Base-by-base conservation (phyloP, 371 early-diverging fungal species). In the Nematocida parisii region DNA sequence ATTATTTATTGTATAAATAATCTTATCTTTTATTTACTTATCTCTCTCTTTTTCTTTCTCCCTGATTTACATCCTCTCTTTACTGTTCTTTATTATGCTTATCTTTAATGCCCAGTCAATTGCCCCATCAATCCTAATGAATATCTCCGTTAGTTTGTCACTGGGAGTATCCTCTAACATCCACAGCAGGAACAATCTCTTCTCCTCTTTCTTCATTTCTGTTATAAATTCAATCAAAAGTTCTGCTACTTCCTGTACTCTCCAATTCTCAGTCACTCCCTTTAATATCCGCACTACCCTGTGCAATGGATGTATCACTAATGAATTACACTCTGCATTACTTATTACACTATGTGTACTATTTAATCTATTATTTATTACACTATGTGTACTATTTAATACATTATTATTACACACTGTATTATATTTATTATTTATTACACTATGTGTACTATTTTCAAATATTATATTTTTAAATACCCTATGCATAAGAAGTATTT, bases 401-500 rank as follows among this genome's bases (percentile, higher is more conserved):
- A 2, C 2, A 27, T 27, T 27, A 27, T 27, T 27, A 27, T 27
- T 27, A 27, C 33, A 27, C 20, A 77, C 60, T 11, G 60, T 44
- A 55, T 15, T 58, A 42, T 46, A 6, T 0, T 72, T 24, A 9
- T 11, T 40, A 72, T 56, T 72, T 9, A 46, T 74, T n/a, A 72
- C 47, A 6, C 9, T 9, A 18, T 24, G 33, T 11, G 67, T 54
- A 50, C 6, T 45, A 7, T 15, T 44, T 13, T 44, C 13, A 46
- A 66, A 62, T 1, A 66, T 9, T 22, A 5, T 18, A 13, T 39
- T 27, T 7, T 72, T 58, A 45, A 87, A 39, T 56, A 88, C 77
- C 55, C 84, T 86, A 52, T 84, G 84, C 2, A 81, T 54, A 15
- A 88, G 81, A 13, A 82, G 44, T 40, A 87, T 84, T 33, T 86